Evolutionary conservation across 441 rosid genomes (phyloP), one percentile per base, ranked within the genome.

Genomic region (Euphorbia corollata): DNA sequence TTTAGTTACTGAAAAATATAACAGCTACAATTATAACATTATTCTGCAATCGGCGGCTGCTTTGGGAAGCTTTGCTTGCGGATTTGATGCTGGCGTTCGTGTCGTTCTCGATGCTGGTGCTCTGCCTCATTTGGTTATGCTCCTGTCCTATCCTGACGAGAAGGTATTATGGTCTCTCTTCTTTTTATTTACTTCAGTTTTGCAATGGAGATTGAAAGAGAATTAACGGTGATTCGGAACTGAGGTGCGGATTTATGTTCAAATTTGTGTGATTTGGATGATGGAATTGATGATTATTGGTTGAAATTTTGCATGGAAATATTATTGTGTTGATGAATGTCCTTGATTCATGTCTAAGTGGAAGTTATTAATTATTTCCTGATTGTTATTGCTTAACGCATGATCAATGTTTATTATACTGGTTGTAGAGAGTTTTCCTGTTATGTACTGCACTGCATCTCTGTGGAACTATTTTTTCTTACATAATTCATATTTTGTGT

Each of bases 21-120:
- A 34, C 50, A 51, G 59, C 47, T 47, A 69, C 30, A 56, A 24
- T 58, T 76, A 64, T 12, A 73, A 80, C 79, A 82, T 94, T 79
- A 82, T 94, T 61, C 84, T 94, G 38, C 98, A 91, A 82, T 88
- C 97, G 19, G 96, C 96, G 1, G 94, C 94, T 8, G 90, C 81
- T 56, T 82, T 91, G 1, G 99, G 99, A 32, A 88, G 97, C 83
- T 94, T 94, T 69, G 99, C 98, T 62, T 94, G 98, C 74, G 94
- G 97, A 73, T 85, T 94, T 75, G 96, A 88, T 69, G 90, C 90
- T 38, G 99, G 99, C 18, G 99, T 84, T 67, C 83, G 67, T 51
- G 97, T 96, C 23, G 97, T 89, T 68, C 82, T 89, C 36, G 92
- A 87, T 48, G 83, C 98, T 53, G 96, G 94, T 19, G 85, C 87